phyloP scores from a whole-genome alignment of 768 basidiomycete species.

The Trametes coccinea region DNA sequence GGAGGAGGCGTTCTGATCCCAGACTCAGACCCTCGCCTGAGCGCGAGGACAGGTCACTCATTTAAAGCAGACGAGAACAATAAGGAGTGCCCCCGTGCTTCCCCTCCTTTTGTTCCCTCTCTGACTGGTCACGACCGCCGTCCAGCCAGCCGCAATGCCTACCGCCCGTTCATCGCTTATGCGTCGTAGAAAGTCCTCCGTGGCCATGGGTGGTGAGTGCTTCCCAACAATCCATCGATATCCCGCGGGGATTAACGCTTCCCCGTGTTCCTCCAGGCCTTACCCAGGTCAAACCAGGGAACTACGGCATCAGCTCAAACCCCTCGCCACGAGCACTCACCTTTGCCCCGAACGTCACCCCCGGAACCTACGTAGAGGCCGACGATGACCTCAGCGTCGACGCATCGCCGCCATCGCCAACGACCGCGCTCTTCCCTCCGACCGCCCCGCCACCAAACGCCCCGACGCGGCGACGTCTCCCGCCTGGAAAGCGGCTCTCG shows the following conservation, averaged over 20 bases:
- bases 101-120: conserved; percentile 20
- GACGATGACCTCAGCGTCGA: conserved; percentile 36
- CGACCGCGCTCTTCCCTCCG: conserved; percentile 54
- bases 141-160: conserved; percentile 36
- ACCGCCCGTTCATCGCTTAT: conserved; percentile 31
- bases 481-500: conserved; percentile 64
- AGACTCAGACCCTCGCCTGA: not conserved
- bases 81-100: conserved; percentile 15
- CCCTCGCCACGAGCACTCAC: conserved; percentile 51
- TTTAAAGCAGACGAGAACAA: conserved; percentile 25
- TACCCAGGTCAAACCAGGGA: conserved; percentile 51
- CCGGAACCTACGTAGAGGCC: conserved; percentile 46
- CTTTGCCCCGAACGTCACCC: conserved; percentile 65
- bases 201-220: conserved; percentile 34
- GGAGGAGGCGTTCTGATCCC: conserved; percentile 16
- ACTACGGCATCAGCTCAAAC: conserved; percentile 48
- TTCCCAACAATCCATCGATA: not conserved
- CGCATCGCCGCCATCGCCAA: conserved; percentile 29
- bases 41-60: not conserved
- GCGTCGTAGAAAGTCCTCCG: conserved; percentile 45
- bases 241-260: not conserved
- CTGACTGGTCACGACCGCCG: conserved; percentile 14
- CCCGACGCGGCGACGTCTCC: conserved; percentile 47
- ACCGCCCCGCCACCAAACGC: conserved; percentile 43
- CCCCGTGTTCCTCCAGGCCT: conserved; percentile 25